A percentile compares a stretch with the other conserved stretches of the same genome.
phyloP scores from a whole-genome alignment of 495 filamentous ascomycete genomes.

The Cryomyces minteri region DNA sequence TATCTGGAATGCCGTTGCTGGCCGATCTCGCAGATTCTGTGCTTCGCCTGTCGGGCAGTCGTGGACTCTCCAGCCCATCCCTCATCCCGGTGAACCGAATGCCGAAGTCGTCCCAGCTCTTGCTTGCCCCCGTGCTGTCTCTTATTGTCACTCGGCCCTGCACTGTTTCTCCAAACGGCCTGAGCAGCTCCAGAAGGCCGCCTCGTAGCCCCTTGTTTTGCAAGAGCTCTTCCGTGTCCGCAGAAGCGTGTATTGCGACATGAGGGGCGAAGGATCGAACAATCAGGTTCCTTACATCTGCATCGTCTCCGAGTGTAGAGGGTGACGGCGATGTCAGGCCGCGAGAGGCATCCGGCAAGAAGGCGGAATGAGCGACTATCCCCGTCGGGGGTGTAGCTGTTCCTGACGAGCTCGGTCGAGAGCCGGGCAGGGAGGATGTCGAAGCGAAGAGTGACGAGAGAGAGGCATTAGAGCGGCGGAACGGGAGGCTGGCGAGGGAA shows the following conservation, averaged over 20 bases:
- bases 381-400: conserved; percentile 16
- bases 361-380: conserved; percentile 15
- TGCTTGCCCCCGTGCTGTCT: conserved; percentile 70
- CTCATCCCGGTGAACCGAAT: conserved; percentile 60
- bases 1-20: conserved; percentile 10
- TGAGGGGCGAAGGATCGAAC: conserved; percentile 73
- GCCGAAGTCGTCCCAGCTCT: conserved; percentile 75
- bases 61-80: conserved; percentile 38
- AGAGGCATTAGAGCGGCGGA: conserved; percentile 22
- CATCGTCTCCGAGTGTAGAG: conserved; percentile 12
- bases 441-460: conserved; percentile 24
- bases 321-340: no score
- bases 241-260: conserved; percentile 64
- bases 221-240: conserved; percentile 64
- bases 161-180: conserved; percentile 82
- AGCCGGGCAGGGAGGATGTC: conserved; percentile 15
- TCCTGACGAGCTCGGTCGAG: conserved; percentile 13
- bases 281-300: conserved; percentile 56
- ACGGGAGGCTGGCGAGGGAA: conserved; percentile 18
- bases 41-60: conserved; percentile 18
- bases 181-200: conserved; percentile 66
- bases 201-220: conserved; percentile 67
- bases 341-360: conserved; percentile 11
- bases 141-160: conserved; percentile 77
- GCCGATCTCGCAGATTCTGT: conserved; percentile 10